Conservation (phyloP, 768 basidiomycete species). For the Exsudoporus frostii region DNA sequence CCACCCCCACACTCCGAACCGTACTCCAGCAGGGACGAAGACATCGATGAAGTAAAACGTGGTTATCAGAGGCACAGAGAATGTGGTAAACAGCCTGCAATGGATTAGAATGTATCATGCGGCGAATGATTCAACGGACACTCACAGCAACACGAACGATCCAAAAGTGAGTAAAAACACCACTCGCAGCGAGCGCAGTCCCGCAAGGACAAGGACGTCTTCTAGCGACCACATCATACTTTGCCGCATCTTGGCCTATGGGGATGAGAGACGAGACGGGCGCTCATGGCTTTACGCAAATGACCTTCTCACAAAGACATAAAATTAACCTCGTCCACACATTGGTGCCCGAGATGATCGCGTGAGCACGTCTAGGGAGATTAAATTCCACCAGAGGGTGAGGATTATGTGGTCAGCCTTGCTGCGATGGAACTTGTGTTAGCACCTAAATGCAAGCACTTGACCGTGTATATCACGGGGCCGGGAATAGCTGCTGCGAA, state of each 20-base stretch:
- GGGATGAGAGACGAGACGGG: background rate
- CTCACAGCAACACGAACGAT: conserved; percentile 1
- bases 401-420: background rate
- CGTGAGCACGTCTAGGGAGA: background rate
- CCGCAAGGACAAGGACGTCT: background rate
- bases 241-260: background rate
- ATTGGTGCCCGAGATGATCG: background rate
- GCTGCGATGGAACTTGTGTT: background rate
- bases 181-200: conserved; percentile 1
- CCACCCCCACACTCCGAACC: background rate
- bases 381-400: background rate
- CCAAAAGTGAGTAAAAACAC: background rate
- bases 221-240: background rate
- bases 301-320: background rate
- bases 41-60: background rate
- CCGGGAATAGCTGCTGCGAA: background rate
- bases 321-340: background rate
- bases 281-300: background rate
- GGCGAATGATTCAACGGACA: background rate
- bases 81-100: background rate
- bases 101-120: background rate
- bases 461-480: background rate
- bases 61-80: background rate
- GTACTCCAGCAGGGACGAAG: background rate
- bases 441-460: background rate